Conservation (phyloP, 176 grass and related monocot species). For the Guadua angustifolia region DNA sequence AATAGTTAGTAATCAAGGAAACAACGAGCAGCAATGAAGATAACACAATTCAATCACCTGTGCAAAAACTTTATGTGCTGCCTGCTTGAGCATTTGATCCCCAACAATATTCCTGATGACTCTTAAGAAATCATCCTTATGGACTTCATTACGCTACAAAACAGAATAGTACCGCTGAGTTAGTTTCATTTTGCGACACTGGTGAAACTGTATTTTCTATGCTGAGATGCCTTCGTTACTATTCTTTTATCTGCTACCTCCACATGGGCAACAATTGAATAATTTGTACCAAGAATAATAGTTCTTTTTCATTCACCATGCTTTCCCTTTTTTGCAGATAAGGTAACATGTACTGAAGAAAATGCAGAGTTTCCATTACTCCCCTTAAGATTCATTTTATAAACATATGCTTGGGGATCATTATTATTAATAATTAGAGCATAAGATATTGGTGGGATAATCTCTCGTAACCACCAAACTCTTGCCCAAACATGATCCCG, state of each 20-base stretch:
- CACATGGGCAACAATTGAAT: constrained; percentile 8
- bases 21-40: constrained; percentile 29
- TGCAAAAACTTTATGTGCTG: constrained; percentile 89
- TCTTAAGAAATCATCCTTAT: constrained; percentile 97
- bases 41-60: constrained; percentile 62
- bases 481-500: background rate
- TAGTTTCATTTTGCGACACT: constrained; percentile 27
- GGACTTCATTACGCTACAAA: constrained; percentile 87
- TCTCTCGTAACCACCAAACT: background rate
- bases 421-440: background rate
- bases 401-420: constrained; percentile 1
- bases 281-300: constrained; percentile 32
- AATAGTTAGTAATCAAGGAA: constrained; percentile 21
- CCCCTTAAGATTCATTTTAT: background rate
- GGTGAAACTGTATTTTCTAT: too few relatives aligned
- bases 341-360: constrained; percentile 17
- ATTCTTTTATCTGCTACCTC: constrained; percentile 31
- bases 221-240: background rate
- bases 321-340: background rate
- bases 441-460: background rate
- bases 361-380: constrained; percentile 15
- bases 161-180: constrained; percentile 34
- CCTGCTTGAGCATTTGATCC: constrained; percentile 98
- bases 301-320: background rate
- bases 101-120: constrained; percentile 94